Conservation (phyloP, 352 stramenopile genomes). For the Plasmopara halstedii region DNA sequence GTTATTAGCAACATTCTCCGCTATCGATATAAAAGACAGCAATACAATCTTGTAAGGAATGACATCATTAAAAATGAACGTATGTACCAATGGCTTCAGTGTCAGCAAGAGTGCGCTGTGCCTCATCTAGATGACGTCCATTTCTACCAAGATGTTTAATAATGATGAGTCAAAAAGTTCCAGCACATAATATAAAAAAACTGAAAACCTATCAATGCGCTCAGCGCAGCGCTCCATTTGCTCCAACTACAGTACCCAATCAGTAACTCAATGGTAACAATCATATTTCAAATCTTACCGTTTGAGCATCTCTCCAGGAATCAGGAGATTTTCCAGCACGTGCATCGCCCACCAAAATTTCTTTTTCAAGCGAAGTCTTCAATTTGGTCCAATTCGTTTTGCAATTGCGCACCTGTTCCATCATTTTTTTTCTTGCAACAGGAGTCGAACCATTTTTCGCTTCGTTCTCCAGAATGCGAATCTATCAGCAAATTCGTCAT, state of each 20-base stretch:
- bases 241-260: constrained; percentile 36
- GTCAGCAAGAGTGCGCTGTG: constrained; percentile 59
- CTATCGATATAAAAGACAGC: constrained; percentile 14
- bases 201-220: constrained; percentile 30
- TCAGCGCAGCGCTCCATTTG: constrained; percentile 37
- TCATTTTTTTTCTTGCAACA: constrained; percentile 33
- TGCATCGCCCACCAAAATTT: constrained; percentile 41
- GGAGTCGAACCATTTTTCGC: constrained; percentile 24
- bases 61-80: neutral
- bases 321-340: constrained; percentile 15
- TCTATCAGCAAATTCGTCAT: constrained; percentile 15
- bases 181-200: neutral
- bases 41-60: too few species aligned
- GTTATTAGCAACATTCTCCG: constrained; percentile 62
- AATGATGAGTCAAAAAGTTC: too few species aligned
- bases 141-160: constrained; percentile 33
- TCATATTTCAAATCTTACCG: too few species aligned
- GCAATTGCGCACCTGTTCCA: constrained; percentile 40
- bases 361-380: constrained; percentile 50
- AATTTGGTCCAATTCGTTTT: constrained; percentile 38
- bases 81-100: constrained; percentile 58
- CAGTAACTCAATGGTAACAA: neutral
- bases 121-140: constrained; percentile 61
- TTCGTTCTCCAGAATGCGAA: constrained; percentile 61
- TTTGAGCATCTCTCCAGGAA: constrained; percentile 18